Evolutionary conservation across 169 alveolate genomes (phyloP), one percentile per base, ranked within the genome.

Genomic region (Plasmodium reichenowi): DNA sequence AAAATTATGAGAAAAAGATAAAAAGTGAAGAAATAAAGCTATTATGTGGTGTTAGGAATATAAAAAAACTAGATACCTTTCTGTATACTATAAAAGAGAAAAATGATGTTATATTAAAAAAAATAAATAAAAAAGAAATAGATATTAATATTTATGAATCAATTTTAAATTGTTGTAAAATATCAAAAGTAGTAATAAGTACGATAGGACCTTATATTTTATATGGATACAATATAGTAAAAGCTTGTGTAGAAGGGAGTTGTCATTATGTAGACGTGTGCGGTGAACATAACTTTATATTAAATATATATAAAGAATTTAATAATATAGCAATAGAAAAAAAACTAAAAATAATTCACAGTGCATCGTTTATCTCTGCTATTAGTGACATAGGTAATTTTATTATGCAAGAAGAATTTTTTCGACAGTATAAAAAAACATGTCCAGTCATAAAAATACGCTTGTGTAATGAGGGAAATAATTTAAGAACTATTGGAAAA

Each of bases 341-440:
- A 17, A 58, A 83, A 24, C 52, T 83, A 6, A 83, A 83, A 83
- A 83, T 83, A 38, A 68, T 83, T 54, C 91, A 83, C 48, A 67
- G 85, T 60, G 91, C 91, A 29, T 83, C 91, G 8, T 83, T 83
- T 72, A 83, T 83, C 20, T 83, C 91, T 17, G 85, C 85, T 5
- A 54, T 83, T 56, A 83, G 91, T 71, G 91, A 83, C 45, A 38
- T 83, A 71, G 85, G 91, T 4, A 83, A 29, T 56, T 83, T 54
- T 38, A 83, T 83, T 54, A 83, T 83, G 22, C 91, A 83, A 70
- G 66, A 83, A 20, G 85, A 68, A 43, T 70, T 58, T 83, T 43
- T 68, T 45, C 54, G 56, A 20, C 38, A 13, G 45, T 83, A 68
- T 60, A 83, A 83, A 58, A 59, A 58, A 13, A 48, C 85, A 2